Evolutionary conservation across 257 asterid species (phyloP).

Genomic region (Solanum chilense): DNA sequence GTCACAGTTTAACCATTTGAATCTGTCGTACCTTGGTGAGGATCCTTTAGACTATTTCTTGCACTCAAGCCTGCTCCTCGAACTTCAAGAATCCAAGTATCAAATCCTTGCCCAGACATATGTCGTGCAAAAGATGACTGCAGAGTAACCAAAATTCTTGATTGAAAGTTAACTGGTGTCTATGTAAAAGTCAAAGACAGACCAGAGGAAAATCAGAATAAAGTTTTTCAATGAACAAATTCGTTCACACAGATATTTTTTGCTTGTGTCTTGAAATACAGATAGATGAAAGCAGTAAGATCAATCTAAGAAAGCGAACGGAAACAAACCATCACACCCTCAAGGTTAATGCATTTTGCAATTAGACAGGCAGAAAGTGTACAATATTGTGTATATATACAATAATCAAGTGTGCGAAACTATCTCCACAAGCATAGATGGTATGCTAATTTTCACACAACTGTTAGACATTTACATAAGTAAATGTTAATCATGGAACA

Average conservation of each 20-base stretch:
- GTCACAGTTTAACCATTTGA: background rate
- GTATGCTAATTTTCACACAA: background rate
- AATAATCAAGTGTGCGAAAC: background rate
- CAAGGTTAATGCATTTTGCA: background rate
- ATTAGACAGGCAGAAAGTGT: background rate
- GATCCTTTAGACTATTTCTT: conserved; percentile 5
- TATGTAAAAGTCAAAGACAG: background rate
- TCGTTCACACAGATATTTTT: background rate
- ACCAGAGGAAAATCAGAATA: background rate
- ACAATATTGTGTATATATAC: background rate
- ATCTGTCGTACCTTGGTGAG: background rate
- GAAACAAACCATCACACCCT: background rate
- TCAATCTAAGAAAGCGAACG: background rate
- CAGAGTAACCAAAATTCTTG: conserved; percentile 5
- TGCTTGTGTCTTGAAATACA: background rate
- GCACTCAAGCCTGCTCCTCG: conserved; percentile 95
- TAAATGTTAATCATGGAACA: background rate
- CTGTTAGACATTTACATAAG: background rate
- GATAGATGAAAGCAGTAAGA: background rate
- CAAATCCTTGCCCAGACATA: conserved; percentile 98
- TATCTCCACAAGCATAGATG: background rate
- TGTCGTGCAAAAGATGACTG: conserved; percentile 97
- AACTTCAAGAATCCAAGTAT: conserved; percentile 95
- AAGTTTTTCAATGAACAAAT: background rate
- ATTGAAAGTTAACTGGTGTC: background rate